Evolutionary conservation across 495 filamentous ascomycete genomes (phyloP), one percentile per base, ranked within the genome.

Genomic region (Trichoderma parareesei): DNA sequence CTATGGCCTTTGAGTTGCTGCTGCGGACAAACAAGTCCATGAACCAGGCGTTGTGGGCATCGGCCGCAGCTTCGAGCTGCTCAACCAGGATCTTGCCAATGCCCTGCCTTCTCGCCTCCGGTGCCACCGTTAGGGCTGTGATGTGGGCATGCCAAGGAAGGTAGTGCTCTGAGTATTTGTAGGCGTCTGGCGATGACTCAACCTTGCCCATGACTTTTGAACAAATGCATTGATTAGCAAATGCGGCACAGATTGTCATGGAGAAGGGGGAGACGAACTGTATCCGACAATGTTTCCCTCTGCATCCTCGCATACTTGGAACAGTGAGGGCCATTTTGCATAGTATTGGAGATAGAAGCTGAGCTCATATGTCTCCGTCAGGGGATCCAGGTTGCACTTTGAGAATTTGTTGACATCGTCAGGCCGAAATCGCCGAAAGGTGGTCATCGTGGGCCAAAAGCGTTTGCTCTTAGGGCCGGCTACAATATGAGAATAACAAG

Each of bases 61-160:
- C 91, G 4, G 91, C 91, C 2, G 83, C 85, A 16, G 88, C 81
- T 76, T 97, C 92, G 48, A 98, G 84, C 59, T 88, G 85, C 71
- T 86, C 82, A 5, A 89, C 92, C 38, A 98, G 82, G 38, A 83
- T 82, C 61, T 87, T 88, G 38, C 93, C 94, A 60, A 96, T 88
- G 35, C 94, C 93, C 33, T 92, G 84, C 38, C 93, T 86, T 18
- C 93, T 87, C 65, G 88, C 91, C 69, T 88, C 84, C 0, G 94
- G 94, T 14, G 93, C 90, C 35, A 98, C 91, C 3, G 94, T 97
- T 18, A 98, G 81, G 46, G 93, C 93, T 18, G 94, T 98, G 76
- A 98, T 96, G 77, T 98, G 94, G 38, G 93, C 94, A 76, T 98
- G 94, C 90, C 91, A 98, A 35, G 95, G 93, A 20, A 93, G 89